These are phyloP conservation scores for Trichophyton verrucosum DNA, from an alignment of 2,329 filamentous ascomycete genomes.

Conservation along the genomic window DNA sequence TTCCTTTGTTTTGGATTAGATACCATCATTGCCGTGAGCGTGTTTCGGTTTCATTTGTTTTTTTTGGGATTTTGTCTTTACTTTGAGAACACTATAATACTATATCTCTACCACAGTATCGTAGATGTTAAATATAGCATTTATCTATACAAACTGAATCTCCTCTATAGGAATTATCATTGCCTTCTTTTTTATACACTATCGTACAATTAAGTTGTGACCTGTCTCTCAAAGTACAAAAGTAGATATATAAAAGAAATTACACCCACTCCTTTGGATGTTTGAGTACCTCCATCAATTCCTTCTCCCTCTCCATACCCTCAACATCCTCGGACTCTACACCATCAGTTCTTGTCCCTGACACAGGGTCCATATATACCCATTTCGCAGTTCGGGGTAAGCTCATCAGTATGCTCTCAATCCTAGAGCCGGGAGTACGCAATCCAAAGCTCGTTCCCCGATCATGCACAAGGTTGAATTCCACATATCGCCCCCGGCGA, in stretches of 20 bases:
- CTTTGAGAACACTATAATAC: neutral
- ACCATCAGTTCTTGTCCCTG: conserved; percentile 38
- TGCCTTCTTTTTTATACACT: neutral
- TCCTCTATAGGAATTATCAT: neutral
- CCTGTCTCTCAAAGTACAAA: neutral
- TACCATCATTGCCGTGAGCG: conserved; percentile 1
- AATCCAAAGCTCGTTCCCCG: conserved; percentile 88
- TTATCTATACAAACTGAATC: neutral
- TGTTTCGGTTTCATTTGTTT: neutral
- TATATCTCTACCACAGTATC: neutral
- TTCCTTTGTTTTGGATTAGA: conserved; percentile 3
- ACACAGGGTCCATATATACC: conserved; percentile 75
- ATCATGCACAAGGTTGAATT: conserved; percentile 97
- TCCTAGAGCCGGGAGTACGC: conserved; percentile 77
- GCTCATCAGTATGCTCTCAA: conserved; percentile 97
- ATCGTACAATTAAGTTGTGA: neutral
- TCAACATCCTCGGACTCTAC: conserved; percentile 41
- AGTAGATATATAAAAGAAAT: neutral
- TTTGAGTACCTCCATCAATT: conserved; percentile 60
- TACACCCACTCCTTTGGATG: conserved; percentile 51
- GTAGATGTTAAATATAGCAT: neutral
- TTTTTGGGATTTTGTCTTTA: neutral
- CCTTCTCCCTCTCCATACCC: conserved; percentile 48
- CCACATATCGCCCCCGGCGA: conserved; percentile 85
- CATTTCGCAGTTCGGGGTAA: conserved; percentile 83